A percentile compares a stretch with the other conserved stretches of the same genome.
Evolutionary conservation across 345 rosid species (phyloP).

Genomic region (Physaria fendleri): DNA sequence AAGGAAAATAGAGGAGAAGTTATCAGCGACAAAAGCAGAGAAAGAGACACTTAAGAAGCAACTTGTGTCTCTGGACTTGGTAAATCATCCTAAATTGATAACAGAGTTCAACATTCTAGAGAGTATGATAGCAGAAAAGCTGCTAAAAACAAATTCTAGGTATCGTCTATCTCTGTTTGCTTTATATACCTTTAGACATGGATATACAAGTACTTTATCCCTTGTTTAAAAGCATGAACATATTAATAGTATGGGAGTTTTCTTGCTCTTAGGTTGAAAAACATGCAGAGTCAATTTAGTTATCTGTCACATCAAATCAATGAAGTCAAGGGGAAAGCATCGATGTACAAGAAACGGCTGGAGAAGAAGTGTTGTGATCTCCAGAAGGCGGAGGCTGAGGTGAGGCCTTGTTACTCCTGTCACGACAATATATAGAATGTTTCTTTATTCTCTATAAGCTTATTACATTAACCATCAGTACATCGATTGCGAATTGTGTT

Average conservation of each 20-base stretch:
- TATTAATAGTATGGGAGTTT: neutral
- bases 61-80: slow-evolving; percentile 31
- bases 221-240: neutral
- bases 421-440: neutral
- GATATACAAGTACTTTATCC: neutral
- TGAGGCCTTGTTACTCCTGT: slow-evolving; percentile 23
- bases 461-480: neutral
- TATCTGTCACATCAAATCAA: slow-evolving; percentile 39
- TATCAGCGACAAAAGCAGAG: slow-evolving; percentile 34
- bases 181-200: neutral
- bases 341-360: slow-evolving; percentile 44
- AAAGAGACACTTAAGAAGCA: slow-evolving; percentile 43
- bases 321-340: slow-evolving; percentile 35
- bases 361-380: slow-evolving; percentile 59
- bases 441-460: neutral
- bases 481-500: neutral
- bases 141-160: slow-evolving; percentile 42
- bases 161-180: slow-evolving; percentile 13
- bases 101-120: slow-evolving; percentile 39
- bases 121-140: slow-evolving; percentile 35
- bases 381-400: slow-evolving; percentile 92
- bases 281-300: slow-evolving; percentile 37
- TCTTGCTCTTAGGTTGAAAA: slow-evolving; percentile 49
- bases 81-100: slow-evolving; percentile 32
- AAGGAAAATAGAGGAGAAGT: slow-evolving; percentile 26